These are phyloP conservation scores for Zizania latifolia DNA, from an alignment of 176 grass and related monocot species.

Conservation along the genomic window DNA sequence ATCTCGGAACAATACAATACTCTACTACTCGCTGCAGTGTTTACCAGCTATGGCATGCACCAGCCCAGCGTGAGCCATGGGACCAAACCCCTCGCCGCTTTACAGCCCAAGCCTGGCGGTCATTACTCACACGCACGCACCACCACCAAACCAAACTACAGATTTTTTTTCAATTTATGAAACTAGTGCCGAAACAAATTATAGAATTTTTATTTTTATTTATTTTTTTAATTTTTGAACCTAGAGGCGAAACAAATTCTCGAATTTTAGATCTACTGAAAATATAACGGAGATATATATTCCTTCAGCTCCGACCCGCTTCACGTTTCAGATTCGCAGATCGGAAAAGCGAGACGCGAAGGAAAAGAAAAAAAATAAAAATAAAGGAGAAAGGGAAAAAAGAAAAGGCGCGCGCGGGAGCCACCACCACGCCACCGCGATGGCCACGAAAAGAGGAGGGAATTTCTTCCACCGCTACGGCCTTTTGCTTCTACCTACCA, in stretches of 20 bases:
- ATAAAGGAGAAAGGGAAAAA: neutral
- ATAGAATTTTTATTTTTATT: too few relatives aligned
- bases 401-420: constrained; percentile 26
- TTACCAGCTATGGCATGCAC: neutral
- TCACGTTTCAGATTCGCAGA: too few relatives aligned
- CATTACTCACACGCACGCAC: constrained; percentile 26
- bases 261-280: too few relatives aligned
- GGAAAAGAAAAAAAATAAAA: neutral
- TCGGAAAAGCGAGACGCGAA: neutral
- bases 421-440: constrained; percentile 7
- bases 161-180: too few relatives aligned
- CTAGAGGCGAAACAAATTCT: too few relatives aligned
- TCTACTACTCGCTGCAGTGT: neutral
- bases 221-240: too few relatives aligned
- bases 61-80: constrained; percentile 2
- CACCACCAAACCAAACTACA: too few relatives aligned
- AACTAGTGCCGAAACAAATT: too few relatives aligned
- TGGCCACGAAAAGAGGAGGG: neutral
- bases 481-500: neutral
- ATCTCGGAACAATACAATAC: neutral
- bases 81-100: constrained; percentile 1
- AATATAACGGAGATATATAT: too few relatives aligned
- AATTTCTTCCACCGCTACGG: neutral
- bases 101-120: constrained; percentile 34
- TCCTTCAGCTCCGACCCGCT: too few relatives aligned